Evolutionary conservation across 176 grass and related monocot species (phyloP).

Genomic region (Bromus sterilis): DNA sequence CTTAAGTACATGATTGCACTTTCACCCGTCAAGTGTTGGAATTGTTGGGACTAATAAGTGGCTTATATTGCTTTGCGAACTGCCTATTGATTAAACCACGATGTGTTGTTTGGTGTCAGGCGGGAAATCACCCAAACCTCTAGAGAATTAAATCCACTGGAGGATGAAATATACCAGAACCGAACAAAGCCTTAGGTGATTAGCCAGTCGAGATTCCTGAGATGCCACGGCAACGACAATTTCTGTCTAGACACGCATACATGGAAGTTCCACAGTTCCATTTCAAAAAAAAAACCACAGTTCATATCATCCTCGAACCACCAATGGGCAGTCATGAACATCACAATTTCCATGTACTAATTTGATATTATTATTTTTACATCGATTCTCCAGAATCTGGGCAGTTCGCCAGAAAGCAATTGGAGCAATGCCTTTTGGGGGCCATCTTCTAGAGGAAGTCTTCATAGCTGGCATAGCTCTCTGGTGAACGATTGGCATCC

Average conservation of each 20-base stretch:
- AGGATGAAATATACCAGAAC: no score
- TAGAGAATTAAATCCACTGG: no score
- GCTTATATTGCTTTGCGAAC: no score
- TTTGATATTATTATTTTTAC: neutral
- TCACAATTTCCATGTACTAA: neutral
- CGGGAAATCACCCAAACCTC: no score
- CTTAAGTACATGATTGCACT: no score
- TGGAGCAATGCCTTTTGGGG: neutral
- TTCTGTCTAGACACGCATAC: neutral
- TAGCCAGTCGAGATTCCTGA: neutral
- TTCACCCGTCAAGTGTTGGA: no score
- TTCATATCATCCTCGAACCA: neutral
- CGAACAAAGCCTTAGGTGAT: no score
- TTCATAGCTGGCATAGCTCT: conserved; percentile 1
- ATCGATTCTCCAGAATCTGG: neutral
- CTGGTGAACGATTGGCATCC: neutral
- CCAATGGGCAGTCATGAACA: neutral
- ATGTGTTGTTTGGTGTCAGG: no score
- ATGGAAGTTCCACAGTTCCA: neutral
- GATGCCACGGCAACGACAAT: neutral
- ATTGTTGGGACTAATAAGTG: no score
- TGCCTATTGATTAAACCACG: no score
- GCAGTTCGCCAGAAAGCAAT: neutral
- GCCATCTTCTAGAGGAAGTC: neutral
- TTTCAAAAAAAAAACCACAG: neutral